Base-by-base conservation (phyloP, 306 rosid species). In the Prosopis cineraria region DNA sequence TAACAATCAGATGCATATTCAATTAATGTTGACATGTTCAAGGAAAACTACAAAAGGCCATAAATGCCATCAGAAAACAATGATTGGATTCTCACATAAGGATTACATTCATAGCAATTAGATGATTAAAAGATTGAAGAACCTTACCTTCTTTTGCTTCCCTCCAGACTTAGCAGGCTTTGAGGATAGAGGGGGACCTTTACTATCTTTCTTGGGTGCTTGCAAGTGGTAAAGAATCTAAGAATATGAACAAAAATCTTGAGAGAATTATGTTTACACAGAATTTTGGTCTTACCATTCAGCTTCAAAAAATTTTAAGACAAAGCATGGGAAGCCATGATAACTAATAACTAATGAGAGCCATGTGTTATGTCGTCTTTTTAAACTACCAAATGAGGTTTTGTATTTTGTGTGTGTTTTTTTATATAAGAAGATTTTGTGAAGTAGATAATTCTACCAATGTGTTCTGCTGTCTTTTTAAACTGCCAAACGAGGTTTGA, bases 181-280 rank as follows among this genome's bases (percentile, higher is more conserved):
- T 1, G 84, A 87, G 22, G 88, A 80, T 29, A 88, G 81, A 3
- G 88, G 78, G 12, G 87, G 86, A 34, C 84, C 84, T 81, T 87
- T 87, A 34, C 43, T 64, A 0, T 84, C 90, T 83, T 84, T 87
- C 81, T 87, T 84, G 17, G 90, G 84, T 36, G 90, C 88, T 86
- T 87, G 72, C 20, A 43, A 53, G 53, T 10, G 55, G 36, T 5
- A 40, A 19, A 3, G 12, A 19, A 1, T 25, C 7, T 1, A 25
- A 56, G 10, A 16, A 5, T 1, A 20, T 40, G 19, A 41, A 10
- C n/a, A 52, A 29, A 27, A 47, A 37, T 63, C 64, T 55, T 20
- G 6, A 67, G 4, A 41, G 11, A 47, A 25, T 7, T 8, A 14
- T 14, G 39, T 14, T 10, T 1, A 11, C 13, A 59, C 47, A 71